Conservation (phyloP, 2,329 filamentous ascomycete genomes). For the Talaromyces sp. region DNA sequence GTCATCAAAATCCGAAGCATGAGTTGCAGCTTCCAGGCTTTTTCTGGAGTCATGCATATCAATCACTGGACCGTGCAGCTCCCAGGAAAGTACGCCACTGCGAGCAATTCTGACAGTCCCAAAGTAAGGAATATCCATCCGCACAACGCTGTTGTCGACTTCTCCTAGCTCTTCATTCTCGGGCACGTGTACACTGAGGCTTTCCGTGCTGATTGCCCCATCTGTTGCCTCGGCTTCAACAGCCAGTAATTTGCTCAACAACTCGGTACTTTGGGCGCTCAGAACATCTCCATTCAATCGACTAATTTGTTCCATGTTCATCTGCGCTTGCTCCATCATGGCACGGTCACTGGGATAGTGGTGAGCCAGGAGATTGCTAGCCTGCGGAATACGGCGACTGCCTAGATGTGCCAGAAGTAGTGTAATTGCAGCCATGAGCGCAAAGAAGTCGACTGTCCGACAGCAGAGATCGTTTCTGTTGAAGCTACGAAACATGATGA, state of each 20-base stretch:
- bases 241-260: slow-evolving; percentile 18
- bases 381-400: slow-evolving; percentile 17
- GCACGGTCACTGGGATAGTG: slow-evolving; percentile 42
- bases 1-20: not conserved
- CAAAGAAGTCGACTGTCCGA: slow-evolving; percentile 28
- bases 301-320: slow-evolving; percentile 34
- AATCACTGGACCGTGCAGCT: not conserved
- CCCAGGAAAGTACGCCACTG: not conserved
- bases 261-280: slow-evolving; percentile 6
- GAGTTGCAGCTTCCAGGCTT: not conserved
- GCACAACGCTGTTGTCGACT: slow-evolving; percentile 21
- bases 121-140: slow-evolving; percentile 46
- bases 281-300: not conserved
- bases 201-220: not conserved
- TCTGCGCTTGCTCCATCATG: slow-evolving; percentile 38
- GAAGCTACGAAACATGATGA: slow-evolving; percentile 46
- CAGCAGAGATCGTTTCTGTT: slow-evolving; percentile 24
- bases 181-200: not conserved
- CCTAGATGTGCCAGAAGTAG: slow-evolving; percentile 28
- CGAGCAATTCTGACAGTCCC: slow-evolving; percentile 39
- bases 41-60: not conserved
- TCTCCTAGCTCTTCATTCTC: not conserved
- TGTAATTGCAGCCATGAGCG: slow-evolving; percentile 27
- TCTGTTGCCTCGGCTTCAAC: slow-evolving; percentile 20
- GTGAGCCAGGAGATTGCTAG: slow-evolving; percentile 30